Conservation (phyloP, 768 basidiomycete genomes). For the Tulasnella sp. region DNA sequence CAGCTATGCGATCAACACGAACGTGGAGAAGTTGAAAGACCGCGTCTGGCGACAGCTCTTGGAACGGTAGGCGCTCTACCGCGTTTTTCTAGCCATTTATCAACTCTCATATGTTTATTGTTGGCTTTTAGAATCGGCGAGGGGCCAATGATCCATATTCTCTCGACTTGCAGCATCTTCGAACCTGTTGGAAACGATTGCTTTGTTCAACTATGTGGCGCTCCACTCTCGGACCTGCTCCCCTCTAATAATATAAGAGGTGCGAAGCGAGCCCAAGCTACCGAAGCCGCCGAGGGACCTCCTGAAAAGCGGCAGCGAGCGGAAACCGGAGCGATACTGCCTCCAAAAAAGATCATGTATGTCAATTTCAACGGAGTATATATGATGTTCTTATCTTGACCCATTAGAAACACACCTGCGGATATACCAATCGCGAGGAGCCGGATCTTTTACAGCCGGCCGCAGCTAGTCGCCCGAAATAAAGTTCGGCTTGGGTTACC, state of each 20-base stretch:
- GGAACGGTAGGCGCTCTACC: conserved; percentile 35
- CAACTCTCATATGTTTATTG: not conserved
- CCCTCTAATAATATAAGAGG: not conserved
- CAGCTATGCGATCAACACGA: conserved; percentile 62
- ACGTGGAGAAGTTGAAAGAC: conserved; percentile 47
- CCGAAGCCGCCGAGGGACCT: not conserved
- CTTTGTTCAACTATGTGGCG: conserved; percentile 71
- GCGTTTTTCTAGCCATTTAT: not conserved
- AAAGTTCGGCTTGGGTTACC: conserved; percentile 59
- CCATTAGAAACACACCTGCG: conserved; percentile 33
- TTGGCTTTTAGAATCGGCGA: conserved; percentile 51
- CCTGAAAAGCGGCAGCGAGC: not conserved
- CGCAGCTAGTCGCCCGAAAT: conserved; percentile 34
- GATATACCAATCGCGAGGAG: conserved; percentile 43
- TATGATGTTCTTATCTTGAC: not conserved
- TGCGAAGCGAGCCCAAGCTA: not conserved
- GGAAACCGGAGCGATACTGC: not conserved
- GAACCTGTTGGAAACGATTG: conserved; percentile 71
- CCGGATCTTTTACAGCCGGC: conserved; percentile 58
- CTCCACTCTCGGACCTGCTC: conserved; percentile 41
- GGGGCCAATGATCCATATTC: conserved; percentile 63
- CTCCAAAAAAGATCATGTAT: not conserved
- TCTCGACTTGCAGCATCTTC: conserved; percentile 66
- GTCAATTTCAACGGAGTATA: not conserved
- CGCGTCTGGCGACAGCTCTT: conserved; percentile 58